These are phyloP conservation scores for Tylopilus sp. DNA, from an alignment of 768 basidiomycete genomes.

Conservation along the genomic window DNA sequence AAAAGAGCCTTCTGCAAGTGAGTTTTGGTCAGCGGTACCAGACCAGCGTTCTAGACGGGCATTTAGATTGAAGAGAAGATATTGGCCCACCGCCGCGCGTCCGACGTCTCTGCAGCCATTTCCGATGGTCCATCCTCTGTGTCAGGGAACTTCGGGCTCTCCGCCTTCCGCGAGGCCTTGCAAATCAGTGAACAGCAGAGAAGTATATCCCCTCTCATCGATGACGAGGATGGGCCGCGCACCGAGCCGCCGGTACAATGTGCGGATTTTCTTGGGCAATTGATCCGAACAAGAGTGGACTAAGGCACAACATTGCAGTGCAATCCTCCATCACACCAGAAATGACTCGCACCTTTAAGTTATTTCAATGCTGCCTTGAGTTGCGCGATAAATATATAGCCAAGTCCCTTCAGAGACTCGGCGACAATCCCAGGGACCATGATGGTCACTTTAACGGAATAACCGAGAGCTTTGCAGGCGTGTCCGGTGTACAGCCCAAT, in stretches of 20 bases:
- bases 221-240: conserved; percentile 38
- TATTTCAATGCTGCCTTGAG: conserved; percentile 81
- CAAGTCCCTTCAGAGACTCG: conserved; percentile 84
- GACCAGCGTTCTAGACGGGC: neutral
- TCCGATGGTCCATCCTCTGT: conserved; percentile 30
- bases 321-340: conserved; percentile 37
- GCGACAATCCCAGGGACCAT: conserved; percentile 92
- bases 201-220: conserved; percentile 20
- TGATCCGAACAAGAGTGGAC: neutral
- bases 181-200: conserved; percentile 17
- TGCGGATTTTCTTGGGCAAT: conserved; percentile 11
- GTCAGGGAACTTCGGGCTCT: conserved; percentile 39
- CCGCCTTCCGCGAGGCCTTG: conserved; percentile 32
- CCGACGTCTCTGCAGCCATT: conserved; percentile 41
- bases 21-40: conserved; percentile 22
- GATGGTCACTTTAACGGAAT: conserved; percentile 76
- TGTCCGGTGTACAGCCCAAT: conserved; percentile 67
- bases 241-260: conserved; percentile 32
- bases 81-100: conserved; percentile 61
- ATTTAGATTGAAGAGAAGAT: conserved; percentile 71
- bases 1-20: conserved; percentile 73
- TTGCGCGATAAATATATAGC: conserved; percentile 95
- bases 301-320: conserved; percentile 13
- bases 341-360: conserved; percentile 55
- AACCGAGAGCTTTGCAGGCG: conserved; percentile 56